Percentiles rank a stretch among this genome's conserved stretches.
These are phyloP conservation scores for Aspergillus spinulosporus DNA, from an alignment of 2,329 filamentous ascomycete genomes.

Conservation along the genomic window DNA sequence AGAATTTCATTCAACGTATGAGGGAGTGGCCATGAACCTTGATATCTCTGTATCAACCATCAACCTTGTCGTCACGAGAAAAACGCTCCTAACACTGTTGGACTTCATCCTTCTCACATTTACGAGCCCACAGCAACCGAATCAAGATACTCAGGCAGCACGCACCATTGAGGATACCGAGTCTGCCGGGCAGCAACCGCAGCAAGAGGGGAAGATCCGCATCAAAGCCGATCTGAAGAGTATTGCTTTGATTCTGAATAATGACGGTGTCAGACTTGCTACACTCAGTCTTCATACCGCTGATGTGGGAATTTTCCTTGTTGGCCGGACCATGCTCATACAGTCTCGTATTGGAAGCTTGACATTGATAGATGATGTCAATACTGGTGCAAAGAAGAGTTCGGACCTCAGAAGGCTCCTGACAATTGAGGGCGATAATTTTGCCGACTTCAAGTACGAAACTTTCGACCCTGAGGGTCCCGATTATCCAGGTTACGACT, in stretches of 20 bases:
- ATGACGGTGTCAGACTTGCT: conserved; percentile 91
- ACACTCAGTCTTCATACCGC: conserved; percentile 91
- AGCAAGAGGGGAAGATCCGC: conserved; percentile 71
- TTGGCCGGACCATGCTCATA: conserved; percentile 82
- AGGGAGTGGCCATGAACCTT: conserved; percentile 90
- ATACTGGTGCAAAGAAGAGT: conserved; percentile 77
- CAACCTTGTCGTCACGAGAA: conserved; percentile 90
- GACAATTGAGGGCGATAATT: conserved; percentile 90
- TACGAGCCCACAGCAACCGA: conserved; percentile 61
- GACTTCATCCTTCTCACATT: conserved; percentile 96
- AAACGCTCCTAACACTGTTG: conserved; percentile 84
- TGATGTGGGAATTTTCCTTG: conserved; percentile 84
- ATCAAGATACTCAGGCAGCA: conserved; percentile 32
- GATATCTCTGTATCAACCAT: conserved; percentile 92
- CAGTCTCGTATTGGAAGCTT: conserved; percentile 84
- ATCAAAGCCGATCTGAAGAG: conserved; percentile 93
- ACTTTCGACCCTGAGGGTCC: conserved; percentile 79
- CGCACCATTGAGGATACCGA: conserved; percentile 30
- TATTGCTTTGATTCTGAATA: conserved; percentile 92
- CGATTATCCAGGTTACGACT: conserved; percentile 90
- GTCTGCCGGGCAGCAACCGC: conserved; percentile 29
- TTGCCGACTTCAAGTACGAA: conserved; percentile 96
- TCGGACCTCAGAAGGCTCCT: conserved; percentile 84
- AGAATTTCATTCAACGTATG: conserved; percentile 87
- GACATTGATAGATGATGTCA: conserved; percentile 88